phyloP scores from a whole-genome alignment of 148 eudicot species.

The Bassia scoparia region DNA sequence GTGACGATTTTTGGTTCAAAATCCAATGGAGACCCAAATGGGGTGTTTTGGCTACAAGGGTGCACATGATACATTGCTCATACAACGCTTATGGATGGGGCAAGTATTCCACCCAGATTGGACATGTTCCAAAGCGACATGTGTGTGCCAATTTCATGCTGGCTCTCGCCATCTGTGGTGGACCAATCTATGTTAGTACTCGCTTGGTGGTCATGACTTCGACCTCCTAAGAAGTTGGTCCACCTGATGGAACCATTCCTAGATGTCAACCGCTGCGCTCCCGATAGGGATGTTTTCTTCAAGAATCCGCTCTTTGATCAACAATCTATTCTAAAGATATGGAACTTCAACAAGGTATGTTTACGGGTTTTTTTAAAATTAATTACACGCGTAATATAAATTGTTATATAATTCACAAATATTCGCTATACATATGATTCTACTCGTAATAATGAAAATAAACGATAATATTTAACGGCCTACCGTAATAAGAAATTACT shows the following conservation, averaged over 20 bases:
- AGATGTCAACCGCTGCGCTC: constrained; percentile 53
- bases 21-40: constrained; percentile 64
- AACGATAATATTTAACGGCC: too few species aligned
- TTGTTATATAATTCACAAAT: too few species aligned
- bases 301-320: constrained; percentile 54
- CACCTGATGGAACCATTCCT: constrained; percentile 58
- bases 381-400: too few species aligned
- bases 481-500: too few species aligned
- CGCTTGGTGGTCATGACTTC: constrained; percentile 54
- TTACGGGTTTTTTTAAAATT: too few species aligned
- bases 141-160: constrained; percentile 58
- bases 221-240: constrained; percentile 52
- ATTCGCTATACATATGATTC: too few species aligned
- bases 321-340: constrained; percentile 50
- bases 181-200: constrained; percentile 58
- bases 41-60: constrained; percentile 68
- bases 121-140: constrained; percentile 72
- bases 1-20: constrained; percentile 75
- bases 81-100: constrained; percentile 74
- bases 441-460: too few species aligned
- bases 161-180: constrained; percentile 69
- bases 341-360: constrained; percentile 64
- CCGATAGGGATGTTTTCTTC: constrained; percentile 64
- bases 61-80: constrained; percentile 71
- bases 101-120: constrained; percentile 68